These are phyloP conservation scores for Phytopythium litorale DNA, from an alignment of 352 stramenopile genomes.

Conservation along the genomic window DNA sequence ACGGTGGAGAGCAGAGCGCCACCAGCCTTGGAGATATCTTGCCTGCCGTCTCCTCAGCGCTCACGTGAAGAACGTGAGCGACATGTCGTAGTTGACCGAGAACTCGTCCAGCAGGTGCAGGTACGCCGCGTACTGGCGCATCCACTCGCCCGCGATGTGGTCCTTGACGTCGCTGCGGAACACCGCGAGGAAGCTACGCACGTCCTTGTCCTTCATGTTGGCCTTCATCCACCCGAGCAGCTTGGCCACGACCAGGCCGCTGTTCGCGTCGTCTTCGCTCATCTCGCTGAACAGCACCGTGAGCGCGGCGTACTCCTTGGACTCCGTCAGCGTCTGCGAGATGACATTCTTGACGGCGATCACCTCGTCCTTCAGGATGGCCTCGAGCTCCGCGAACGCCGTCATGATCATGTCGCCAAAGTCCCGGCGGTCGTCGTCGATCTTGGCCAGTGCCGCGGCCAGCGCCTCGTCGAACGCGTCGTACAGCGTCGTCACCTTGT, in stretches of 20 bases:
- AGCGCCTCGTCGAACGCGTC: slow-evolving; percentile 55
- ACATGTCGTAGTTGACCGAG: slow-evolving; percentile 52
- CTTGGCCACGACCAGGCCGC: slow-evolving; percentile 53
- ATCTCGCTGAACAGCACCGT: slow-evolving; percentile 61
- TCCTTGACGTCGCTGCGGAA: slow-evolving; percentile 52
- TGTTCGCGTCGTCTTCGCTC: slow-evolving; percentile 37
- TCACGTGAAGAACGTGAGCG: slow-evolving; percentile 67
- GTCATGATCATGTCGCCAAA: slow-evolving; percentile 36
- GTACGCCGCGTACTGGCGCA: slow-evolving; percentile 61
- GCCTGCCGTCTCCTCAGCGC: neutral
- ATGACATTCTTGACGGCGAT: slow-evolving; percentile 48
- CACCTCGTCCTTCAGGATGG: slow-evolving; percentile 49
- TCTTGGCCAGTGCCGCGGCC: slow-evolving; percentile 36
- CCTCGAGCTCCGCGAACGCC: slow-evolving; percentile 48
- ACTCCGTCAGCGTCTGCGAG: slow-evolving; percentile 42
- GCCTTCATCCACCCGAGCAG: slow-evolving; percentile 70
- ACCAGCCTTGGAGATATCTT: too few relatives aligned
- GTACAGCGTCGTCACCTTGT: slow-evolving; percentile 63
- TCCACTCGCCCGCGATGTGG: slow-evolving; percentile 61
- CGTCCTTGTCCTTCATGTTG: slow-evolving; percentile 39
- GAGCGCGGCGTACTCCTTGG: slow-evolving; percentile 57
- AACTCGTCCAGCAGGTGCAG: slow-evolving; percentile 66
- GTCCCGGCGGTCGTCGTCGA: slow-evolving; percentile 45
- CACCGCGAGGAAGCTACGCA: slow-evolving; percentile 44
- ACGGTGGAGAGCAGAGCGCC: neutral